Base-by-base conservation (phyloP, 2,329 filamentous ascomycete genomes). In the Microcera coccophila region DNA sequence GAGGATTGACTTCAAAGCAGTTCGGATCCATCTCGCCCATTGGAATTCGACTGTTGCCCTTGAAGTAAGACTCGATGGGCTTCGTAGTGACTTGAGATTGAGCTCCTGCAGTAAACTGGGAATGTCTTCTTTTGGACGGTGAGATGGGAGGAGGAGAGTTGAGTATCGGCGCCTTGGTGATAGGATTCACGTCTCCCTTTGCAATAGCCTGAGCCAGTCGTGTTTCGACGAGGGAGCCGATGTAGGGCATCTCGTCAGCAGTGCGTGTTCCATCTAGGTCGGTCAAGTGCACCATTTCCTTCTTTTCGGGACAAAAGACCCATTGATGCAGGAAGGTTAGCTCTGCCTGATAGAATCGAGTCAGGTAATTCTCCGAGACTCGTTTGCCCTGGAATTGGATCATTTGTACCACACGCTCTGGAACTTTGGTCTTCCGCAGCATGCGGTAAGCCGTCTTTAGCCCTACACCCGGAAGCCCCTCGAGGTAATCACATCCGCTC, bases 401-500 rank as follows among this genome's bases (percentile, higher is more conserved):
- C 70, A 88, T 86, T 39, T 83, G 82, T 42, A 98, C 70, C 15
- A 94, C 77, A 45, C 83, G 84, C 39, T 97, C 91, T 5, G 93
- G 79, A 1, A 81, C 87, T 64, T 91, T 95, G 69, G 95, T 81
- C 64, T 94, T 95, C 46, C 91, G 82, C 45, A 98, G 78, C 71
- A 93, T 80, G 34, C 90, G 83, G 65, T 98, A 87, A 1, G 93
- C 91, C 5, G 90, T 97, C 72, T 96, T 97, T 42, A 98, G 66
- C 0, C 93, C 93, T 66, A 98, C 81, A 38, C 85, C 85, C 43
- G 81, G 84, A 48, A 98, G 87, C 45, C 85, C 86, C 3, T 84
- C 73, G n/a, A 97, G 76, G 63, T 98, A 98, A 62, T 98, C 93
- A 62, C 93, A 98, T 7, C 93, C 93, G 61, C 90, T 95, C 46